Percentiles rank a stretch among this genome's conserved stretches.
These are phyloP conservation scores for Urtica urens DNA, from an alignment of 306 rosid genomes.

Conservation along the genomic window DNA sequence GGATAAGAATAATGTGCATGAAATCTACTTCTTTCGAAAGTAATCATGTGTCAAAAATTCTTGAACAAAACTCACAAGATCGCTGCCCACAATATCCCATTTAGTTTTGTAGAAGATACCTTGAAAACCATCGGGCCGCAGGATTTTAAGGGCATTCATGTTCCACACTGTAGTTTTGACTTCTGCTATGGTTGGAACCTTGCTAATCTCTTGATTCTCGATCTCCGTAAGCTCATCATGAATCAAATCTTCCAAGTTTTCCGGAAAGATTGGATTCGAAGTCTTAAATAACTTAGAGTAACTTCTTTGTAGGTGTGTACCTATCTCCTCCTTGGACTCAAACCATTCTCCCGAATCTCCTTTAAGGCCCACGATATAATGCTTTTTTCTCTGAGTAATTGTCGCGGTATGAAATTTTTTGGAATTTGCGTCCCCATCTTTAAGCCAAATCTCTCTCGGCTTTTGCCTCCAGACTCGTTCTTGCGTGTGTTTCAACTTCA, in stretches of 20 bases:
- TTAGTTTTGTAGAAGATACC: not conserved
- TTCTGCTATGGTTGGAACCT: not conserved
- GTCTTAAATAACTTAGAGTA: no score
- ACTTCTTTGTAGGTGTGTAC: no score
- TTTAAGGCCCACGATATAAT: not conserved
- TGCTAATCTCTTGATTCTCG: not conserved
- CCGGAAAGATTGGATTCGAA: no score
- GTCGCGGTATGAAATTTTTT: not conserved
- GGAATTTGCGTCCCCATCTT: not conserved
- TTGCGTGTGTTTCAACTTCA: no score
- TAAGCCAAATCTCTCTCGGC: not conserved
- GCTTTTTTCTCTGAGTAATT: not conserved
- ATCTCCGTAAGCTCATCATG: not conserved
- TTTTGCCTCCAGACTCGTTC: not conserved
- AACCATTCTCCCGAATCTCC: not conserved
- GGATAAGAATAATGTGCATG: no score
- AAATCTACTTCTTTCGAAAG: no score
- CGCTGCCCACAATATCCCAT: not conserved
- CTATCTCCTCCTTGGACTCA: not conserved
- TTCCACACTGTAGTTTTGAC: not conserved
- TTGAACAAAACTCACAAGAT: no score
- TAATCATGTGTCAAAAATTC: no score
- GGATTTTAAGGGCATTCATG: not conserved
- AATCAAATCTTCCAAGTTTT: no score
- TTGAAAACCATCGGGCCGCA: not conserved